Conservation (phyloP, 345 rosid genomes). For the Schrenkiella parvula region DNA sequence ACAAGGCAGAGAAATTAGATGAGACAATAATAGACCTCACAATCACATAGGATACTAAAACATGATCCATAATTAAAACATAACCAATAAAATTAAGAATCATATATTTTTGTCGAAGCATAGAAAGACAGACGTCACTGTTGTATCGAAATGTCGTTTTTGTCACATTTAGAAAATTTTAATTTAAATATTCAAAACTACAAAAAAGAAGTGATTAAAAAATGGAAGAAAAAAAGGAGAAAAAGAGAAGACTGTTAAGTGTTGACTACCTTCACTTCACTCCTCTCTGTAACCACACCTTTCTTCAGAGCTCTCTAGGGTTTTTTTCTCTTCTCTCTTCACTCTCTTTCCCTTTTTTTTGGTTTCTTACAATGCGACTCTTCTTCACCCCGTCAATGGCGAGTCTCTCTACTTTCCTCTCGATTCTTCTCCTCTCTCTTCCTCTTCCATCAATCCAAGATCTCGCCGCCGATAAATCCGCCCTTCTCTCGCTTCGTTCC, state of each 20-base stretch:
- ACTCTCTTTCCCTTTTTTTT: not conserved
- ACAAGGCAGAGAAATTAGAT: not conserved
- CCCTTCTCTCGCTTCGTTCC: slow-evolving; percentile 74
- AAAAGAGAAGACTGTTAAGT: slow-evolving; percentile 5
- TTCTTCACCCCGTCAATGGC: slow-evolving; percentile 4
- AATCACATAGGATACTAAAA: slow-evolving; percentile 16
- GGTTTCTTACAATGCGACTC: slow-evolving; percentile 16
- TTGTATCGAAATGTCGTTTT: slow-evolving; percentile 22
- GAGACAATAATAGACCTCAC: not conserved
- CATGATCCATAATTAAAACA: not conserved
- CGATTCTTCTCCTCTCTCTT: slow-evolving; percentile 25
- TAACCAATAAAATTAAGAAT: not conserved
- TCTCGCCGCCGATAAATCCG: slow-evolving; percentile 73
- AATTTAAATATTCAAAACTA: not conserved
- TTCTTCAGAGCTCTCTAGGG: slow-evolving; percentile 25
- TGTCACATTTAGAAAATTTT: slow-evolving; percentile 14
- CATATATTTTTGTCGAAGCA: slow-evolving; percentile 10
- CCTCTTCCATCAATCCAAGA: slow-evolving; percentile 42
- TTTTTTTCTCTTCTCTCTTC: slow-evolving; percentile 9
- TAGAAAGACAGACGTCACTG: slow-evolving; percentile 18
- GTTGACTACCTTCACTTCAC: slow-evolving; percentile 28
- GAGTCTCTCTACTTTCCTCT: not conserved
- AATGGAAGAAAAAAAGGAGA: not conserved
- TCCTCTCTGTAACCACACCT: slow-evolving; percentile 8
- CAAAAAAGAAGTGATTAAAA: not conserved